phyloP scores from a whole-genome alignment of 208 protist species.

The Crithidia fasciculata region DNA sequence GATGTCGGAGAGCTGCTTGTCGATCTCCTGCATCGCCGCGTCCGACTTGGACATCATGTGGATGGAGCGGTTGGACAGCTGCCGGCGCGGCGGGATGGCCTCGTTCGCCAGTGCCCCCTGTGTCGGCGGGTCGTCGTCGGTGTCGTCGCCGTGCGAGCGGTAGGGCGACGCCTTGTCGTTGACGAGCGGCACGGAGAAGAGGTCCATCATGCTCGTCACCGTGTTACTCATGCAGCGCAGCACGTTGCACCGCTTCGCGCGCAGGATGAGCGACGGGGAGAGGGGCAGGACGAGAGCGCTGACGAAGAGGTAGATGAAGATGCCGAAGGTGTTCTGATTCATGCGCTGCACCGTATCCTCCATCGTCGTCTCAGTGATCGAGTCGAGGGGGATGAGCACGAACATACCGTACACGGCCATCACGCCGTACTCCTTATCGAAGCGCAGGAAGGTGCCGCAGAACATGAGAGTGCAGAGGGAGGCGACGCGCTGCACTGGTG shows the following conservation, averaged over 20 bases:
- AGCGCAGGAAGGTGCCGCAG: slow-evolving; percentile 78
- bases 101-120: neutral
- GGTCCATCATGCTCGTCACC: slow-evolving; percentile 55
- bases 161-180: slow-evolving; percentile 9
- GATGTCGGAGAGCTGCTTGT: slow-evolving; percentile 52
- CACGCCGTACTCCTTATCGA: slow-evolving; percentile 84
- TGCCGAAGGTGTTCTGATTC: slow-evolving; percentile 91
- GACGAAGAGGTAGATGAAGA: slow-evolving; percentile 90
- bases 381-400: slow-evolving; percentile 82
- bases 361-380: slow-evolving; percentile 55
- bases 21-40: slow-evolving; percentile 53
- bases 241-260: slow-evolving; percentile 79
- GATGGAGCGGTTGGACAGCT: slow-evolving; percentile 58
- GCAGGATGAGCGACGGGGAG: slow-evolving; percentile 74
- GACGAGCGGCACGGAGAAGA: slow-evolving; percentile 64
- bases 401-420: slow-evolving; percentile 90
- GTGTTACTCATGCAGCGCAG: slow-evolving; percentile 60
- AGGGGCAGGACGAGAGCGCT: slow-evolving; percentile 78
- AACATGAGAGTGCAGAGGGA: slow-evolving; percentile 87
- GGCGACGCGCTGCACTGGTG: slow-evolving; percentile 70
- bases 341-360: slow-evolving; percentile 79
- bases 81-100: neutral
- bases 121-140: slow-evolving; percentile 6
- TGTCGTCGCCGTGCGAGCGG: neutral
- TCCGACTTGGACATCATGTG: slow-evolving; percentile 53